Percentiles rank a stretch among this genome's conserved stretches.
Conservation (phyloP, 345 rosid genomes). For the Eucalyptus victrix region DNA sequence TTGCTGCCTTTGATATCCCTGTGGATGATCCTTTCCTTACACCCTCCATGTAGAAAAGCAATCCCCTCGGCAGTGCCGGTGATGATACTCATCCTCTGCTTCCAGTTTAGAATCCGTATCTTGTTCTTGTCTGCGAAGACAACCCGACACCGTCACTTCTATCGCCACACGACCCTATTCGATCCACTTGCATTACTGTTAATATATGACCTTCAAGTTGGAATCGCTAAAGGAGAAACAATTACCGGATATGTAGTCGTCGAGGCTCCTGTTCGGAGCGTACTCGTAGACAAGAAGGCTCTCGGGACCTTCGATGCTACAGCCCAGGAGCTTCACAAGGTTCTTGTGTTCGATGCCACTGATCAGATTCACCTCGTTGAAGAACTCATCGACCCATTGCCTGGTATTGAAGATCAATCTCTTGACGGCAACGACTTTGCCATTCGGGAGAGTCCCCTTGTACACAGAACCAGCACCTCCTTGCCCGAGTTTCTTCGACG, state of each 20-base stretch:
- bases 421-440: constrained; percentile 60
- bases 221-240: background rate
- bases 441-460: constrained; percentile 66
- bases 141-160: background rate
- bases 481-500: constrained; percentile 61
- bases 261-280: constrained; percentile 63
- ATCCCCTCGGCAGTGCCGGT: constrained; percentile 74
- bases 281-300: constrained; percentile 86
- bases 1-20: constrained; percentile 83
- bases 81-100: constrained; percentile 42
- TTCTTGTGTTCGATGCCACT: constrained; percentile 57
- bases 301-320: constrained; percentile 85
- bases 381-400: constrained; percentile 80
- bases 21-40: constrained; percentile 52
- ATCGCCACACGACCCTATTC: background rate
- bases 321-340: constrained; percentile 66
- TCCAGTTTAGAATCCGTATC: constrained; percentile 44
- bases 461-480: constrained; percentile 79
- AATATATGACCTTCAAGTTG: background rate
- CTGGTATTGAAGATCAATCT: constrained; percentile 47
- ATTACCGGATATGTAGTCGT: background rate
- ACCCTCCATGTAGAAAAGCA: constrained; percentile 59
- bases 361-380: constrained; percentile 69
- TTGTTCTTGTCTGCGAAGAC: constrained; percentile 26
- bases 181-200: background rate